Conservation (phyloP, 306 rosid genomes). For the Prunus padus region DNA sequence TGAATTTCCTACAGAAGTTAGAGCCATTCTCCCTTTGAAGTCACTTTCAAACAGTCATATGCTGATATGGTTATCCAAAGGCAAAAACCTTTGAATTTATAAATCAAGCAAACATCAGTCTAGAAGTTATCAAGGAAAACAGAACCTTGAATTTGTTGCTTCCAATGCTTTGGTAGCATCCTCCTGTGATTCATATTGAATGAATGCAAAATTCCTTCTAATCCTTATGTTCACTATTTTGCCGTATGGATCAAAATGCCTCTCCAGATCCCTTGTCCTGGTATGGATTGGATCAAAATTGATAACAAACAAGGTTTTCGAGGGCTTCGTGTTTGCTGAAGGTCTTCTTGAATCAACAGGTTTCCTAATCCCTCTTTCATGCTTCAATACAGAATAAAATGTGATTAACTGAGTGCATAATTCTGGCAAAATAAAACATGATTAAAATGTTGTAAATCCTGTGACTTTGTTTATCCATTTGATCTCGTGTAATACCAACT, state of each 20-base stretch:
- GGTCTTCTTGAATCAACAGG: constrained; percentile 59
- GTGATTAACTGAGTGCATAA: constrained; percentile 9
- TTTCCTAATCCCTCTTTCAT: constrained; percentile 71
- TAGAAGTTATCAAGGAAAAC: constrained; percentile 20
- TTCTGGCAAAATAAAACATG: constrained; percentile 14
- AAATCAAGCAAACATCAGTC: neutral
- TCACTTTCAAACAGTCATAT: neutral
- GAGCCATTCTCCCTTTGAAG: neutral
- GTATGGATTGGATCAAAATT: constrained; percentile 80
- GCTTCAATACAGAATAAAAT: constrained; percentile 48
- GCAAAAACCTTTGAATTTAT: constrained; percentile 3
- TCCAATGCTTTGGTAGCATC: constrained; percentile 83
- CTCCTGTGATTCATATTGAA: constrained; percentile 75
- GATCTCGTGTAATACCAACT: neutral
- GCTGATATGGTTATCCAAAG: neutral
- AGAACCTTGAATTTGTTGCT: constrained; percentile 65
- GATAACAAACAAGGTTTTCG: constrained; percentile 75
- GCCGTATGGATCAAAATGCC: constrained; percentile 73
- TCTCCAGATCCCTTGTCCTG: constrained; percentile 83
- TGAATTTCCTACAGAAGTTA: neutral
- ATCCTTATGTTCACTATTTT: constrained; percentile 70
- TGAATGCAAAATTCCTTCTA: constrained; percentile 80
- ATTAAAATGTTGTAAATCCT: too few species aligned
- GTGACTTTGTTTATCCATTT: constrained; percentile 11
- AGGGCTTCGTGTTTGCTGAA: constrained; percentile 56